phyloP scores from a whole-genome alignment of 306 rosid species.

The Senna tora region DNA sequence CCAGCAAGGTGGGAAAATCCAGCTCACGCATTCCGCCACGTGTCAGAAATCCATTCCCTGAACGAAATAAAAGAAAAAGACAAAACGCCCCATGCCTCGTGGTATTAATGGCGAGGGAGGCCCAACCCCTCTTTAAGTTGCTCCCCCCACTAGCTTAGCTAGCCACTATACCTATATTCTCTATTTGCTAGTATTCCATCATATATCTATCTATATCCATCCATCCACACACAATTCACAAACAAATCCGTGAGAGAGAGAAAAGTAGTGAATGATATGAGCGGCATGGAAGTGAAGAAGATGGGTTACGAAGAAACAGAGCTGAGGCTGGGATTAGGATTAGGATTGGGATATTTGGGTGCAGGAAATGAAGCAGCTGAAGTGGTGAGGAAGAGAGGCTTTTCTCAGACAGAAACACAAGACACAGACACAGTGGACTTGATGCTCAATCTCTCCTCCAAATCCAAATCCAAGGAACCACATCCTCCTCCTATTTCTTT shows the following conservation, averaged over 20 bases:
- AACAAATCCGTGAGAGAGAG: constrained; percentile 35
- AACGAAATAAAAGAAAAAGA: constrained; percentile 19
- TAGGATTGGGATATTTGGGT: too few relatives aligned
- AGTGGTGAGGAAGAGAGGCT: constrained; percentile 62
- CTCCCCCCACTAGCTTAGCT: constrained; percentile 10
- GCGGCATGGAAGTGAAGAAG: constrained; percentile 43
- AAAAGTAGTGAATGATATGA: constrained; percentile 18
- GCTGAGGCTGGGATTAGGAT: constrained; percentile 72
- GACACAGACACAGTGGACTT: constrained; percentile 46
- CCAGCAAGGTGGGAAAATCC: constrained; percentile 65
- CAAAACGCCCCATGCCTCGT: constrained; percentile 34
- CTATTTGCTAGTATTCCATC: too few relatives aligned
- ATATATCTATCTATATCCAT: too few relatives aligned
- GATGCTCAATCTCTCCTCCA: constrained; percentile 69
- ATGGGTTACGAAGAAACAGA: constrained; percentile 76
- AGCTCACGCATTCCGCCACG: constrained; percentile 59
- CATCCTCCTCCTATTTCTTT: constrained; percentile 47
- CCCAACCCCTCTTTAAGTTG: constrained; percentile 45
- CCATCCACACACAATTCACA: too few relatives aligned
- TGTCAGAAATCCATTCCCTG: constrained; percentile 43
- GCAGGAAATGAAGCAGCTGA: constrained; percentile 30
- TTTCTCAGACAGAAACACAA: constrained; percentile 46
- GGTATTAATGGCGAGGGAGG: constrained; percentile 59
- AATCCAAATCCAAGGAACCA: constrained; percentile 45
- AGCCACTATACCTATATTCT: too few relatives aligned